A percentile compares a stretch with the other conserved stretches of the same genome.
Evolutionary conservation across 495 filamentous ascomycete species (phyloP).

Genomic region (Penicillium canescens): DNA sequence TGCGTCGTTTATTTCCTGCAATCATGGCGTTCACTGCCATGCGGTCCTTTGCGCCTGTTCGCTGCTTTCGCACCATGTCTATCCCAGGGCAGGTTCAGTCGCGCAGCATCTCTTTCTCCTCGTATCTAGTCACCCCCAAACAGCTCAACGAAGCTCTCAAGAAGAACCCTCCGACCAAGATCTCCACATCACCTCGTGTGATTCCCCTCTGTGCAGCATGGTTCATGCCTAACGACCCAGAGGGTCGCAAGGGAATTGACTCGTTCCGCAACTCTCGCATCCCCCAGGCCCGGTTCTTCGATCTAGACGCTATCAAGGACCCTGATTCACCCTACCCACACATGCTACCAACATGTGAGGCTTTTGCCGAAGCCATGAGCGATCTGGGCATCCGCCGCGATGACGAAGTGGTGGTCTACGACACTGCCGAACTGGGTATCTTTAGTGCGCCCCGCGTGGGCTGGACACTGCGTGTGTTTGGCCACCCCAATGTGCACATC

Average conservation of each 20-base stretch:
- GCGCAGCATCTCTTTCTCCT: conserved; percentile 60
- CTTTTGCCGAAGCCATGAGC: conserved; percentile 86
- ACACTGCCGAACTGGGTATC: conserved; percentile 82
- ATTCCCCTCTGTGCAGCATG: conserved; percentile 90
- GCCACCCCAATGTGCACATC: conserved; percentile 85
- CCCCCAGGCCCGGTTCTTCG: conserved; percentile 91
- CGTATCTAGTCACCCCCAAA: conserved; percentile 81
- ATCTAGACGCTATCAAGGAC: conserved; percentile 89
- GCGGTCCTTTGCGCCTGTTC: conserved; percentile 33
- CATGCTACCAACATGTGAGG: conserved; percentile 83
- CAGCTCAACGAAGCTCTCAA: conserved; percentile 79
- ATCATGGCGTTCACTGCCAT: conserved; percentile 41
- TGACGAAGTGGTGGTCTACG: conserved; percentile 91
- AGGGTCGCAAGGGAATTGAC: conserved; percentile 71
- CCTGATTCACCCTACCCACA: conserved; percentile 87
- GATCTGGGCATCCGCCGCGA: conserved; percentile 80
- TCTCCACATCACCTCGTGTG: conserved; percentile 74
- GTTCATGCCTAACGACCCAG: conserved; percentile 90
- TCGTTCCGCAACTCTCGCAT: conserved; percentile 78
- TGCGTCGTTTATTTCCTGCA: conserved; percentile 1
- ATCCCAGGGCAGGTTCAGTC: conserved; percentile 23
- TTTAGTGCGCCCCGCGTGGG: conserved; percentile 91
- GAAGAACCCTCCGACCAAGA: conserved; percentile 70
- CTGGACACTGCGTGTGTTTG: conserved; percentile 90
- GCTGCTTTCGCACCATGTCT: conserved; percentile 37